These are phyloP conservation scores for Aegle marmelos DNA, from an alignment of 345 rosid species.

Conservation along the genomic window DNA sequence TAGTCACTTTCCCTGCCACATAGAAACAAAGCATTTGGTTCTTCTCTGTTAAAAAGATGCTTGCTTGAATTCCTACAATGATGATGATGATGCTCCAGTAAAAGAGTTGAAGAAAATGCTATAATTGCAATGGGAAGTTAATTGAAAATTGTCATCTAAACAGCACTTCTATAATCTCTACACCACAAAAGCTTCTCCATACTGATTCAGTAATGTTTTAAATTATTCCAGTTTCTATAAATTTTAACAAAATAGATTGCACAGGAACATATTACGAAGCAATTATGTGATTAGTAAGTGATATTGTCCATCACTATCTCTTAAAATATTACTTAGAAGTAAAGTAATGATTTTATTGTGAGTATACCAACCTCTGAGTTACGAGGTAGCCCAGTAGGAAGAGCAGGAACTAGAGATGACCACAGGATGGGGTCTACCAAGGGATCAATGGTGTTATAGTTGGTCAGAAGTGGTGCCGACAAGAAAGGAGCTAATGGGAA, in stretches of 20 bases:
- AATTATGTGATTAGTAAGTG: neutral
- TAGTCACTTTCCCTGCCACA: neutral
- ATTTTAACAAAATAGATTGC: neutral
- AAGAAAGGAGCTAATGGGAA: constrained; percentile 78
- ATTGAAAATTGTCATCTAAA: neutral
- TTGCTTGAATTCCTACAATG: neutral
- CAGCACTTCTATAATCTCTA: neutral
- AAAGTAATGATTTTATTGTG: neutral
- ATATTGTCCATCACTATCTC: neutral
- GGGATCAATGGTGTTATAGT: constrained; percentile 71
- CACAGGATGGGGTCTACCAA: constrained; percentile 80
- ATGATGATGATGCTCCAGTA: neutral
- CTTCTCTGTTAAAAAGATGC: neutral
- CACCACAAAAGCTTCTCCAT: neutral
- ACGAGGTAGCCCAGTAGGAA: constrained; percentile 65
- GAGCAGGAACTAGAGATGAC: constrained; percentile 67
- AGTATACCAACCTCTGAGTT: constrained; percentile 60
- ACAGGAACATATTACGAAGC: neutral
- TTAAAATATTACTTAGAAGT: neutral
- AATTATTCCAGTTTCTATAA: neutral
- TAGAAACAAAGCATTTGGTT: neutral
- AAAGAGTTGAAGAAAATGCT: neutral
- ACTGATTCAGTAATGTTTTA: neutral
- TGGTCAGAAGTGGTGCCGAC: constrained; percentile 80
- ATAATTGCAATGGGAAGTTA: neutral